These are phyloP conservation scores for Thelephora terrestris DNA, from an alignment of 1,284 basidiomycete genomes.

Conservation along the genomic window DNA sequence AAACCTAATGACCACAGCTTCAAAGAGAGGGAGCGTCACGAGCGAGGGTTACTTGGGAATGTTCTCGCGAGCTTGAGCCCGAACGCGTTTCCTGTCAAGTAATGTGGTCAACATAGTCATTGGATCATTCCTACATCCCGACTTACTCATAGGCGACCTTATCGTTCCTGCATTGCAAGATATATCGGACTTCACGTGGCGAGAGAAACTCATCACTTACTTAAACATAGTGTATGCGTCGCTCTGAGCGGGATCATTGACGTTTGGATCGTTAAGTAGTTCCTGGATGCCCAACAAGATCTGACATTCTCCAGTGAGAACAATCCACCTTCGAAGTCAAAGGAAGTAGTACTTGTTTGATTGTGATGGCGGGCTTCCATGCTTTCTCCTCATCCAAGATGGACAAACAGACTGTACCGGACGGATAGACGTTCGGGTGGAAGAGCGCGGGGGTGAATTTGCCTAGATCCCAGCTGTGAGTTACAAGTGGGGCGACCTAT, in stretches of 20 bases:
- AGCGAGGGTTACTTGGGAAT: constrained; percentile 52
- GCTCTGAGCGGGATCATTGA: constrained; percentile 91
- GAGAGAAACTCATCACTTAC: constrained; percentile 35
- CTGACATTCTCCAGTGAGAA: constrained; percentile 30
- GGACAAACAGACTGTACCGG: constrained; percentile 95
- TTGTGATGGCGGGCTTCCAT: constrained; percentile 98
- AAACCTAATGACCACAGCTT: not conserved
- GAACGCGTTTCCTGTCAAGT: constrained; percentile 53
- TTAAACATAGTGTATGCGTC: constrained; percentile 98
- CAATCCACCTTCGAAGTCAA: not conserved
- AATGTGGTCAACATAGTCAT: constrained; percentile 6
- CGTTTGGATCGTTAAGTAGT: constrained; percentile 88
- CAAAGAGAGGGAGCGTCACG: not conserved
- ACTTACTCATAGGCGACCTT: constrained; percentile 81
- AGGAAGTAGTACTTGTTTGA: constrained; percentile 75
- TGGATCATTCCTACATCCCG: not conserved
- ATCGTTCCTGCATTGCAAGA: constrained; percentile 58
- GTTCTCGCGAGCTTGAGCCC: constrained; percentile 78
- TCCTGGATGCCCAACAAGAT: constrained; percentile 95
- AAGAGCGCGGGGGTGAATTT: constrained; percentile 96
- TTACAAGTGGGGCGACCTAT: constrained; percentile 1
- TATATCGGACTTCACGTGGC: not conserved
- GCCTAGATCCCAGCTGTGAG: constrained; percentile 39
- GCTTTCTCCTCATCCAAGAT: constrained; percentile 98
- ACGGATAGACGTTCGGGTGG: constrained; percentile 98